A percentile compares a stretch with the other conserved stretches of the same genome.
phyloP scores from a whole-genome alignment of 2,329 filamentous ascomycete species.

The Penicillium sumatraense region DNA sequence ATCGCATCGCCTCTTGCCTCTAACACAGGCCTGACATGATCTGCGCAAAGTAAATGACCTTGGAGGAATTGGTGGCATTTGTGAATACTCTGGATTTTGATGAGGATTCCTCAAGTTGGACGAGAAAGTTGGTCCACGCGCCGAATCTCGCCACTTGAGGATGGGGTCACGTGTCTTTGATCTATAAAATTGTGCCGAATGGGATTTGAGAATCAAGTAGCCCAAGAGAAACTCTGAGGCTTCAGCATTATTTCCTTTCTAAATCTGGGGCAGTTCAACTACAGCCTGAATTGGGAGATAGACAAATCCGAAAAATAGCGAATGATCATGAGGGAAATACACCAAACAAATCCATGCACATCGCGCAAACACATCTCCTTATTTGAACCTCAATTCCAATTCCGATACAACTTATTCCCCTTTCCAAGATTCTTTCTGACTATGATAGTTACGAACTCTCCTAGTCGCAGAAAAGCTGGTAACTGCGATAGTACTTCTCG shows the following conservation, averaged over 20 bases:
- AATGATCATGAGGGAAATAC: not conserved
- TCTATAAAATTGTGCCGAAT: too few relatives aligned
- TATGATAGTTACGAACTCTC: too few relatives aligned
- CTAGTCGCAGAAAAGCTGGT: not conserved
- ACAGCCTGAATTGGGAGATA: too few relatives aligned
- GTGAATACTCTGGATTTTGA: not conserved
- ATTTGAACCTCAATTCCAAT: not conserved
- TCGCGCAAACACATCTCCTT: not conserved
- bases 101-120: too few relatives aligned
- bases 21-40: constrained; percentile 33
- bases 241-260: too few relatives aligned
- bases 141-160: not conserved
- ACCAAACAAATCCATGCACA: not conserved
- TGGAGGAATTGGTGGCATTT: not conserved
- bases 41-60: constrained; percentile 26
- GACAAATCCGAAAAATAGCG: too few relatives aligned
- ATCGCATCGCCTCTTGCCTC: constrained; percentile 35
- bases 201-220: too few relatives aligned
- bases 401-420: too few relatives aligned
- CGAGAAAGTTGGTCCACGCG: too few relatives aligned
- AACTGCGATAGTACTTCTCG: not conserved
- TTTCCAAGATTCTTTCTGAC: too few relatives aligned
- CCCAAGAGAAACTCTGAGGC: too few relatives aligned
- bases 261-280: too few relatives aligned
- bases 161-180: not conserved